Base-by-base conservation (phyloP, 306 rosid species). In the Gleditsia sinensis region DNA sequence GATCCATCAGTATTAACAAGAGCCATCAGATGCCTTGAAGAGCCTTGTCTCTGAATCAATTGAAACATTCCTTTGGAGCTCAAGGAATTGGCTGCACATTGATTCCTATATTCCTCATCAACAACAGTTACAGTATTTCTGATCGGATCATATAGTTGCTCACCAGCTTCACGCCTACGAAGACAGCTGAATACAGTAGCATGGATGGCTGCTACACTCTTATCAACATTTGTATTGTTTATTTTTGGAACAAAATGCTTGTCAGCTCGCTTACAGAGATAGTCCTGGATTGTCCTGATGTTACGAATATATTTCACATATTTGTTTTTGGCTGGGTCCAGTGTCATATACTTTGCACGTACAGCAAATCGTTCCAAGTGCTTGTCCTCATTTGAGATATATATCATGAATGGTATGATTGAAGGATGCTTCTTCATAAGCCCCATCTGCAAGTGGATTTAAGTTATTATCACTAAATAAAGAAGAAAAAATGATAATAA, bases 371-470 rank as follows among this genome's bases (percentile, higher is more conserved):
- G 78, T 77, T 91, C 97, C 89, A 88, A 28, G 82, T 91, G 97
- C 76, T 91, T 91, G 30, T 91, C 97, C 86, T 91, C 97, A 71
- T 88, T 91, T 69, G 92, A 74, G 45, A 91, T 91, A 76, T 85
- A 87, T 67, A 91, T 82, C 97, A 91, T 91, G 78, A 91, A 91
- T 51, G 97, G 97, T 82, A 91, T 75, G 80, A 91, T 83, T 37
- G 97, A 88, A 74, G 94, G 94, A 63, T 91, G 97, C 76, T 88
- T 91, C 83, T 91, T 88, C 97, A 91, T 91, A 56, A 91, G 94
- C 71, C 92, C 97, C 97, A 88, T 88, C 95, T 91, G 83, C 49
- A 62, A 20, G 36, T 77, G 67, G 70, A 61, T 46, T 39, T 7
- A 56, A 37, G 50, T 51, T 32, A 66, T 37, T 19, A 68, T 33